Conservation (phyloP, 371 early-diverging fungal genomes). For the Mortierella sp. region DNA sequence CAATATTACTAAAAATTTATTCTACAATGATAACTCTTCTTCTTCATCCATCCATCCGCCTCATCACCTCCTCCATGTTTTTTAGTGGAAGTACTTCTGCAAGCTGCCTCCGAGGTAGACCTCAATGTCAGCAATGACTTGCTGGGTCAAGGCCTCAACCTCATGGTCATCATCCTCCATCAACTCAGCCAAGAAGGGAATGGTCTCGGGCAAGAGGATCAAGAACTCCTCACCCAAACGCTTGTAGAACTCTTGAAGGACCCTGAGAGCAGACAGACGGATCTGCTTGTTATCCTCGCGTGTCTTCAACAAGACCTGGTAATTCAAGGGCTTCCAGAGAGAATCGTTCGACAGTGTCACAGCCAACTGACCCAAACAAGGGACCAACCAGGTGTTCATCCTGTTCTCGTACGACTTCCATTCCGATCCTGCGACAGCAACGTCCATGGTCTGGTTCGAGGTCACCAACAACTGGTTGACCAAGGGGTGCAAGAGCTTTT, state of each 20-base stretch:
- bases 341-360: slow-evolving; percentile 85
- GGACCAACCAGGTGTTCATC: slow-evolving; percentile 78
- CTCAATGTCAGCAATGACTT: slow-evolving; percentile 90
- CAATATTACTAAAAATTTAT: not conserved
- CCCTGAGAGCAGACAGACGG: slow-evolving; percentile 81
- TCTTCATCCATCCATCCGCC: too few species aligned
- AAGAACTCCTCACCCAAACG: slow-evolving; percentile 94
- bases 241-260: slow-evolving; percentile 86
- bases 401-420: slow-evolving; percentile 62
- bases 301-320: slow-evolving; percentile 82
- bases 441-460: slow-evolving; percentile 59
- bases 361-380: slow-evolving; percentile 88
- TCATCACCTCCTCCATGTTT: too few species aligned
- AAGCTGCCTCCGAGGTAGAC: slow-evolving; percentile 90
- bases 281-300: slow-evolving; percentile 80
- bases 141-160: slow-evolving; percentile 87
- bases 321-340: slow-evolving; percentile 92
- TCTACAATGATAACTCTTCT: not conserved
- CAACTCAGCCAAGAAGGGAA: slow-evolving; percentile 95
- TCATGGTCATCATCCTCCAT: slow-evolving; percentile 90
- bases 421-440: slow-evolving; percentile 14
- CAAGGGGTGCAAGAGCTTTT: slow-evolving; percentile 78
- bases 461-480: slow-evolving; percentile 82
- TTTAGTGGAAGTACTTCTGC: slow-evolving; percentile 82
- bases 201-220: slow-evolving; percentile 93